These are phyloP conservation scores for Sclerotinia spermophila DNA, from an alignment of 2,329 filamentous ascomycete genomes.

Conservation along the genomic window DNA sequence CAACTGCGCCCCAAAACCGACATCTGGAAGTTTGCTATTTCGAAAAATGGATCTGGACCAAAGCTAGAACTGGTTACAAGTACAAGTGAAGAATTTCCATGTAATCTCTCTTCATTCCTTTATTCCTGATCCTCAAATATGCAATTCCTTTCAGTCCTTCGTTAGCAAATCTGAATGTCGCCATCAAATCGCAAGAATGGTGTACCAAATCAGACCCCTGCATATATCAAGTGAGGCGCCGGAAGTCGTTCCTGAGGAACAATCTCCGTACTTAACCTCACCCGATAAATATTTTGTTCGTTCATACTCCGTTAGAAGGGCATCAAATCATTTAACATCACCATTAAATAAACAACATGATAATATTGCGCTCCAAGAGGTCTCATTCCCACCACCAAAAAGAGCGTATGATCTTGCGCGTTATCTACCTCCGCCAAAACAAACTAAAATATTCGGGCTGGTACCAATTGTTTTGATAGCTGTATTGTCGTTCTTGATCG, in stretches of 20 bases:
- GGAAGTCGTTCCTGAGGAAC: slow-evolving; percentile 10
- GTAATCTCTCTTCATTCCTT: slow-evolving; percentile 10
- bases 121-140: slow-evolving; percentile 6
- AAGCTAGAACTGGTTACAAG: not conserved
- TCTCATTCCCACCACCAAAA: slow-evolving; percentile 3
- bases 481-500: slow-evolving; percentile 22
- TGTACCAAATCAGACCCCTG: not conserved
- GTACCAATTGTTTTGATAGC: slow-evolving; percentile 18
- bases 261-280: slow-evolving; percentile 14
- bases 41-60: not conserved
- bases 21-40: slow-evolving; percentile 2
- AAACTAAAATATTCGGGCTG: slow-evolving; percentile 16
- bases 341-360: not conserved
- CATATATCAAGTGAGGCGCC: slow-evolving; percentile 18
- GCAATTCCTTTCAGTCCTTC: slow-evolving; percentile 10
- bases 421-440: not conserved
- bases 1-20: slow-evolving; percentile 10
- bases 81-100: not conserved
- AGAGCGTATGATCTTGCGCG: slow-evolving; percentile 12
- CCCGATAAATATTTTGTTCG: slow-evolving; percentile 20
- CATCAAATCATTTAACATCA: not conserved
- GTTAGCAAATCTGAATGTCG: slow-evolving; percentile 3
- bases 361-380: slow-evolving; percentile 1
- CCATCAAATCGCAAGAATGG: slow-evolving; percentile 7
- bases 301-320: slow-evolving; percentile 8